Evolutionary conservation across 805 yeast genomes (phyloP).

Genomic region (Saturnispora sekii): DNA sequence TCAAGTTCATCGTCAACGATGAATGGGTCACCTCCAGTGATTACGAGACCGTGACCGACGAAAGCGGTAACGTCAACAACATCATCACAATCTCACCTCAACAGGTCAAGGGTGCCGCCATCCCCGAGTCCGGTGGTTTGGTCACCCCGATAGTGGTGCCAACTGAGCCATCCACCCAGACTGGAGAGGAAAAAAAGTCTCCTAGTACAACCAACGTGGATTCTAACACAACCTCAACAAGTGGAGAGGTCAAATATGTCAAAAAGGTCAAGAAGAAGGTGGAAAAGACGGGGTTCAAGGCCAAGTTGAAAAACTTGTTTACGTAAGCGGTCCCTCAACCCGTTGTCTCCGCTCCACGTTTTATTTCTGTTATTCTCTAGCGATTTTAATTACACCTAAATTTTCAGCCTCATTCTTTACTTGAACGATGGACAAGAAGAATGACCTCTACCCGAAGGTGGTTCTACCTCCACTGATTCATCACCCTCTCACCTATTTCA

Average conservation of each 20-base stretch:
- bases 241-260: slow-evolving; percentile 11
- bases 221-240: slow-evolving; percentile 12
- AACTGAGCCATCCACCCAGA: slow-evolving; percentile 1
- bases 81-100: slow-evolving; percentile 30
- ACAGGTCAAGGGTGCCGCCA: slow-evolving; percentile 23
- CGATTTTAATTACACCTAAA: too few species aligned
- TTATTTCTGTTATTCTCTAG: too few species aligned
- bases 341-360: too few species aligned
- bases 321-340: neutral
- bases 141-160: slow-evolving; percentile 15
- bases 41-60: slow-evolving; percentile 37
- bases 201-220: neutral
- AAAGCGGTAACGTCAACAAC: slow-evolving; percentile 44
- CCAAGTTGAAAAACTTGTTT: slow-evolving; percentile 1
- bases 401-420: too few species aligned
- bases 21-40: slow-evolving; percentile 39
- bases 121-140: slow-evolving; percentile 33
- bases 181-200: slow-evolving; percentile 17
- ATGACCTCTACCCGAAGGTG: neutral
- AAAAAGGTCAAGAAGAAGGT: slow-evolving; percentile 34
- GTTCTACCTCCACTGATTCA: slow-evolving; percentile 1
- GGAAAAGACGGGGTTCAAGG: slow-evolving; percentile 9
- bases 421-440: neutral
- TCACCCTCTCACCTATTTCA: slow-evolving; percentile 21
- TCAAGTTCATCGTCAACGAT: slow-evolving; percentile 54